Evolutionary conservation across 2,329 filamentous ascomycete genomes (phyloP).

Genomic region (Acephala macrosclerotiorum): DNA sequence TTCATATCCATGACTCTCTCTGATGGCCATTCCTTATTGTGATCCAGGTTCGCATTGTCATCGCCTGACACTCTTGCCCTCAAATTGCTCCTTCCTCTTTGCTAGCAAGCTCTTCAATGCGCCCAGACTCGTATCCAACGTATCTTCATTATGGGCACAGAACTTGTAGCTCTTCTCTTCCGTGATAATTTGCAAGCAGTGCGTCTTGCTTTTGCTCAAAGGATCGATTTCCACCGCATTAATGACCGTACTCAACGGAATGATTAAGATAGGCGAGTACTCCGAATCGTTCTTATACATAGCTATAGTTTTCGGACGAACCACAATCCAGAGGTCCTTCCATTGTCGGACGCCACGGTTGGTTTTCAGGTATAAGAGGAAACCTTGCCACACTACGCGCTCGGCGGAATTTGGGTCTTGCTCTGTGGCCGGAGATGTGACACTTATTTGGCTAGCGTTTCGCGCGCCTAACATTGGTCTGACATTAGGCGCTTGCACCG

Average conservation of each 20-base stretch:
- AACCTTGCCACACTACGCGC: conserved; percentile 92
- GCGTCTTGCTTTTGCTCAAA: conserved; percentile 80
- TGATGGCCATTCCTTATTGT: background rate
- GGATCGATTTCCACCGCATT: conserved; percentile 94
- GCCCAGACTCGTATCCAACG: conserved; percentile 83
- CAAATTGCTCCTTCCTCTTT: conserved; percentile 65
- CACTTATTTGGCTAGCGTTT: conserved; percentile 70
- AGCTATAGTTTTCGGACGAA: conserved; percentile 83
- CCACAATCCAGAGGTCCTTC: conserved; percentile 93
- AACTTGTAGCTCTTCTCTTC: conserved; percentile 88
- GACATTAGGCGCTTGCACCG: conserved; percentile 42
- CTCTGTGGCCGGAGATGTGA: conserved; percentile 51
- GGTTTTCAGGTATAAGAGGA: conserved; percentile 83
- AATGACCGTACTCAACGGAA: conserved; percentile 80
- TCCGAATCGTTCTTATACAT: conserved; percentile 94
- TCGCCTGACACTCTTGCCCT: conserved; percentile 22
- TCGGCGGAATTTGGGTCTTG: conserved; percentile 68
- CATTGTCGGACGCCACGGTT: conserved; percentile 88
- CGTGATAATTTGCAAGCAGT: conserved; percentile 91
- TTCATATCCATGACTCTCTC: background rate
- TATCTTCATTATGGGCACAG: conserved; percentile 81
- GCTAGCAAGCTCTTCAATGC: conserved; percentile 87
- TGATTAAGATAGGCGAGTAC: conserved; percentile 84
- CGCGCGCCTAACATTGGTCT: conserved; percentile 51
- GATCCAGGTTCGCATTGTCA: no score